Evolutionary conservation across 257 asterid species (phyloP), one percentile per base, ranked within the genome.

Genomic region (Galeopsis tetrahit): DNA sequence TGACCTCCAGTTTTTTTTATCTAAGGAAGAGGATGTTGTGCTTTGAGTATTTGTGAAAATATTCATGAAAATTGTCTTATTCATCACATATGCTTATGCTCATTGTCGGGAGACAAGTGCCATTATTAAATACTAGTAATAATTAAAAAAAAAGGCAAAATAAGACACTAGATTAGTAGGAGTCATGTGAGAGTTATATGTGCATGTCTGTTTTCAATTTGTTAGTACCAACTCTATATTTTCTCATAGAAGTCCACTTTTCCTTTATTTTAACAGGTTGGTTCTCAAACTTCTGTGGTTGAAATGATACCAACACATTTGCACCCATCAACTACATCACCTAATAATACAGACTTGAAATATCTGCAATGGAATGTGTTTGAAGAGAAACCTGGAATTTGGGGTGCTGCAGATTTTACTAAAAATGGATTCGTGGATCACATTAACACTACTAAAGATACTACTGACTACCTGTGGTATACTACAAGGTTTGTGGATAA

Each of bases 401-500:
- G 98, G 98, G 96, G 83, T 52, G 74, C 79, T 76, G 83, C 94
- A 66, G 92, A 92, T 82, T 90, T 92, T 75, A 82, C 82, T 14
- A 80, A 68, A 67, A 90, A 66, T 17, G 82, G 85, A 58, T 83
- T 92, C 77, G 95, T 84, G 52, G 98, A 92, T 85, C 97, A 90
- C 81, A 92, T 92, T 66, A 92, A 92, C 83, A 84, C 90, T 64
- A 92, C 98, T 61, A 88, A 88, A 82, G 96, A 90, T 71, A 76
- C 96, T 14, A 90, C 98, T 9, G 98, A 92, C 78, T 92, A 92
- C 86, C 96, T 92, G 62, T 92, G 98, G 98, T 88, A 85, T 58
- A 82, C 84, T 4, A 90, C 93, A 77, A 92, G 97, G 98, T 92
- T 17, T 17, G 80, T 86, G 74, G 58, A 68, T 7, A 33, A 21